phyloP scores from a whole-genome alignment of 306 rosid genomes.

The Styphnolobium japonicum region DNA sequence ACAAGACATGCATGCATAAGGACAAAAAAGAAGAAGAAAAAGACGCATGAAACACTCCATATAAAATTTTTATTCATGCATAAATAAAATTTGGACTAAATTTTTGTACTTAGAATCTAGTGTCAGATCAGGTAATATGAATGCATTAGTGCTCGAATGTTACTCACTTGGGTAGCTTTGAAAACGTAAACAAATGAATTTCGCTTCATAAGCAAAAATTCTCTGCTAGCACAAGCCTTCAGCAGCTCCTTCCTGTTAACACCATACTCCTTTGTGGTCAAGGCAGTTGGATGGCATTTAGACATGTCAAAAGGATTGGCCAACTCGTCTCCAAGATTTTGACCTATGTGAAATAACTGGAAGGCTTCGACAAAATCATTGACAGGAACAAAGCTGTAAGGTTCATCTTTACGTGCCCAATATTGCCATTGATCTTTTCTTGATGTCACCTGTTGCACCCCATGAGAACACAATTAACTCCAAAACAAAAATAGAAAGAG shows the following conservation, averaged over 20 bases:
- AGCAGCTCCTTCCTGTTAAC: conserved; percentile 62
- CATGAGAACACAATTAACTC: conserved; percentile 10
- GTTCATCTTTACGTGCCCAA: conserved; percentile 69
- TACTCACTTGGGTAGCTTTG: conserved; percentile 66
- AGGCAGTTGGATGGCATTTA: conserved; percentile 58
- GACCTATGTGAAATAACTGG: conserved; percentile 66
- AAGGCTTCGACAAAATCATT: conserved; percentile 69
- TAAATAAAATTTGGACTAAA: background rate
- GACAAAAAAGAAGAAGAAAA: background rate
- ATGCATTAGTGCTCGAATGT: background rate
- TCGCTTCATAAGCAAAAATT: conserved; percentile 83
- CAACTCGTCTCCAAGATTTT: conserved; percentile 74
- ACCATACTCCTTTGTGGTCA: conserved; percentile 69
- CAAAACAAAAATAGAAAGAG: background rate
- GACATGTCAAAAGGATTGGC: conserved; percentile 68
- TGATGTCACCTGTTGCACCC: conserved; percentile 44
- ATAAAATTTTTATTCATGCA: background rate
- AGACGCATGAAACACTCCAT: background rate
- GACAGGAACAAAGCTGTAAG: conserved; percentile 65
- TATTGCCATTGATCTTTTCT: conserved; percentile 81
- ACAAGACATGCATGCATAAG: background rate
- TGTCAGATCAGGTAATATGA: background rate
- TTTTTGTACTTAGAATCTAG: background rate
- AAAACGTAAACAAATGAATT: conserved; percentile 77
- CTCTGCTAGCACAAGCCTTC: conserved; percentile 74